Conservation (phyloP, 108 stramenopile species). For the Mediolabrus comicus region DNA sequence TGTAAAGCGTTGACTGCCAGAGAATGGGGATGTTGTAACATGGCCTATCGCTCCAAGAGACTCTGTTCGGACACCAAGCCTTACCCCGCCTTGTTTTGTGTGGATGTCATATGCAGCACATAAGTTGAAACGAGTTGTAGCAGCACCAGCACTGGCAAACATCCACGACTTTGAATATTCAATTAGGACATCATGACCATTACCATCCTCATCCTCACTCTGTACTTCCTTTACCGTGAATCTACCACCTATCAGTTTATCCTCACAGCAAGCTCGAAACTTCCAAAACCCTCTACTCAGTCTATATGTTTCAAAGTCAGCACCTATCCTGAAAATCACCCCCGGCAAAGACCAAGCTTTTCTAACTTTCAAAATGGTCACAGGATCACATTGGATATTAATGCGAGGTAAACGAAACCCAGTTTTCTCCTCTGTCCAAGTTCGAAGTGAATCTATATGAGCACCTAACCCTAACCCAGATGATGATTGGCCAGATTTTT, state of each 20-base stretch:
- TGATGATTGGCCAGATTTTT: not conserved
- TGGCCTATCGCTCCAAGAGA: conserved; percentile 6
- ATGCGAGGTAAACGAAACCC: conserved; percentile 40
- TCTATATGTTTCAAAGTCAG: conserved; percentile 41
- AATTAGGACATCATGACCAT: conserved; percentile 12
- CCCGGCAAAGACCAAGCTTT: conserved; percentile 44
- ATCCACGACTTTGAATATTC: conserved; percentile 45
- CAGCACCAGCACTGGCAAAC: conserved; percentile 28
- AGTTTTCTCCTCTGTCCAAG: conserved; percentile 33
- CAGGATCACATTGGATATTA: conserved; percentile 34
- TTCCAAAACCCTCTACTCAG: conserved; percentile 29
- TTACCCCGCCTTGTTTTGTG: conserved; percentile 18
- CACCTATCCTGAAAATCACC: conserved; percentile 31
- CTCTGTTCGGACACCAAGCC: conserved; percentile 41
- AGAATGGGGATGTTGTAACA: not conserved
- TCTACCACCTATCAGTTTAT: conserved; percentile 31
- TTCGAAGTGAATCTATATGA: conserved; percentile 25
- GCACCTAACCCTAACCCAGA: not conserved
- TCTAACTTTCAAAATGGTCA: conserved; percentile 39
- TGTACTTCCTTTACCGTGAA: conserved; percentile 27
- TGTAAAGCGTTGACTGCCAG: conserved; percentile 24
- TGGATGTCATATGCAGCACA: conserved; percentile 29
- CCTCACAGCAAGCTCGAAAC: conserved; percentile 41
- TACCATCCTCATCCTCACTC: conserved; percentile 1
- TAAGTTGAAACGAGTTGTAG: conserved; percentile 38